Conservation (phyloP, 768 basidiomycete genomes). For the Brasilioporus rufonigricans region DNA sequence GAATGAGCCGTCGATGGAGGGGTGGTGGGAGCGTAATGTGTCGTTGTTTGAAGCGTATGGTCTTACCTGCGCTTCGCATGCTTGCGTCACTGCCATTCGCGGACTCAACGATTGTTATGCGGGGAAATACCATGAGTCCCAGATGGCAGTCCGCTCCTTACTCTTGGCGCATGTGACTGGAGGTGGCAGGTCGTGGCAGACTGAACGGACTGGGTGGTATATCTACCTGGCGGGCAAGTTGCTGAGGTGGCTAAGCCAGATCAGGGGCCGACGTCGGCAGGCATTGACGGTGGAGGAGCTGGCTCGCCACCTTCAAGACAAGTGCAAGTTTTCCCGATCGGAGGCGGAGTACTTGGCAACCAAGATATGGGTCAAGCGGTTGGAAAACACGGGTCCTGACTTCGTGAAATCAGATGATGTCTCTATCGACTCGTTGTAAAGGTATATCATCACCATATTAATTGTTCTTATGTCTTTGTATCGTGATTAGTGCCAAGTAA, state of each 20-base stretch:
- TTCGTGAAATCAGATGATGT: conserved; percentile 23
- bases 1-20: conserved; percentile 32
- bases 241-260: conserved; percentile 19
- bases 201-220: conserved; percentile 25
- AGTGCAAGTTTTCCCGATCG: conserved; percentile 20
- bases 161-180: conserved; percentile 19
- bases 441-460: not conserved
- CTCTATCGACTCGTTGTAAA: conserved; percentile 10
- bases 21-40: conserved; percentile 35
- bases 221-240: conserved; percentile 21
- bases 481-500: not conserved
- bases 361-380: conserved; percentile 24
- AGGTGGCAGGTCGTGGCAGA: conserved; percentile 15
- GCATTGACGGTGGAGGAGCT: conserved; percentile 20
- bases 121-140: conserved; percentile 35
- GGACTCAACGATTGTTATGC: conserved; percentile 24
- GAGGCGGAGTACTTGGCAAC: conserved; percentile 23
- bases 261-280: conserved; percentile 8
- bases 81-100: conserved; percentile 38
- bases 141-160: conserved; percentile 20
- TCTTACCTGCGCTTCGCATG: conserved; percentile 31
- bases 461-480: conserved; percentile 10
- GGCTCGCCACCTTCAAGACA: conserved; percentile 21
- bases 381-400: conserved; percentile 20
- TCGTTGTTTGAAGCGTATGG: conserved; percentile 26